Conservation (phyloP, 106 monocot genomes). For the Acorus gramineus region DNA sequence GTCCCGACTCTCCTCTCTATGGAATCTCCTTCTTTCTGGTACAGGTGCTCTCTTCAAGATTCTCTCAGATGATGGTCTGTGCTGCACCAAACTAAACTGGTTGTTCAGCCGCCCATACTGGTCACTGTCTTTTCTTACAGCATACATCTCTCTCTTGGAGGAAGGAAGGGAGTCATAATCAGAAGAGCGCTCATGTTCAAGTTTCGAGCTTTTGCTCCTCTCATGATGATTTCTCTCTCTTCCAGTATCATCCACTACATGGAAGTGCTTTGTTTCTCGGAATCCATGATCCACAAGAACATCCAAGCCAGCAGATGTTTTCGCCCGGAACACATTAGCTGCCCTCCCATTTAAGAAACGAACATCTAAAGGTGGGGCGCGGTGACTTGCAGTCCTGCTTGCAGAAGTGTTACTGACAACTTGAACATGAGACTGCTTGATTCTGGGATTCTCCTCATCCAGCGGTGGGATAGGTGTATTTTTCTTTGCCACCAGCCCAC, state of each 20-base stretch:
- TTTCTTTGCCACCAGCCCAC: conserved; percentile 12
- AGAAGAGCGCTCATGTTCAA: conserved; percentile 23
- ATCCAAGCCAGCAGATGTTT: conserved; percentile 79
- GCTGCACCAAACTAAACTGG: conserved; percentile 16
- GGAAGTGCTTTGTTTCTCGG: conserved; percentile 31
- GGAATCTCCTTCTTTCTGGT: conserved; percentile 17
- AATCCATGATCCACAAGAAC: conserved; percentile 38
- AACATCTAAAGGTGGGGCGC: conserved; percentile 20
- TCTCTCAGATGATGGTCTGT: conserved; percentile 29
- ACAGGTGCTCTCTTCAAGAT: conserved; percentile 17
- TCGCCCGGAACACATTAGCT: conserved; percentile 42
- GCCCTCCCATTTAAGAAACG: conserved; percentile 33
- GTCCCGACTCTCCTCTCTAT: conserved; percentile 13
- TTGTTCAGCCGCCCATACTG: conserved; percentile 13
- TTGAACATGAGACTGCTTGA: conserved; percentile 11
- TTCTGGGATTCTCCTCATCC: conserved; percentile 17
- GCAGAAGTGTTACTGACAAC: conserved; percentile 6
- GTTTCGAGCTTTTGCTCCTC: conserved; percentile 5
- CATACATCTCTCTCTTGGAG: conserved; percentile 34
- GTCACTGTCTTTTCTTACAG: conserved; percentile 26
- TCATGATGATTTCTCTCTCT: conserved; percentile 12
- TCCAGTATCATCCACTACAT: conserved; percentile 29
- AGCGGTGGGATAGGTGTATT: conserved; percentile 4
- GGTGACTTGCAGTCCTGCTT: conserved; percentile 6
- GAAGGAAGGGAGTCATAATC: conserved; percentile 19